Conservation (phyloP, 768 basidiomycete genomes). For the Gelatoporia subvermispora region DNA sequence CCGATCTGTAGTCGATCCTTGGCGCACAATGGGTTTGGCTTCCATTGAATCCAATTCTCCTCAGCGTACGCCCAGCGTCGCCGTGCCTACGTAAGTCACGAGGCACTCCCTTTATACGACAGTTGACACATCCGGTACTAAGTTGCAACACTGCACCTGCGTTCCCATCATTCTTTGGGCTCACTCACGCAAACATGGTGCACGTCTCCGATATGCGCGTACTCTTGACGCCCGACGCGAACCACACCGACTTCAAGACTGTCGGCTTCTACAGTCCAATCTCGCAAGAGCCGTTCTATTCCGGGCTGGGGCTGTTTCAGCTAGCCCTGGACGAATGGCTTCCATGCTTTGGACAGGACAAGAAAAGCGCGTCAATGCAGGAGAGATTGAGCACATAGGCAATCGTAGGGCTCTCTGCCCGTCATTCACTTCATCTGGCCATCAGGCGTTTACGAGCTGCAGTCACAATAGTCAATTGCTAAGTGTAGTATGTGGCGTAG, state of each 20-base stretch:
- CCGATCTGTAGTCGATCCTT: conserved; percentile 39
- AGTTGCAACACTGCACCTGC: conserved; percentile 36
- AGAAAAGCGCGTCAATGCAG: background rate
- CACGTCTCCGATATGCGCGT: conserved; percentile 48
- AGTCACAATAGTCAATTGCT: too few species aligned
- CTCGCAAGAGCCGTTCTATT: conserved; percentile 40
- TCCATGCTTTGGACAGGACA: conserved; percentile 31
- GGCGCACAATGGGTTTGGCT: conserved; percentile 47
- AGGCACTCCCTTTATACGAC: background rate
- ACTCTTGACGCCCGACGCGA: conserved; percentile 40
- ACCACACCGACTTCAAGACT: conserved; percentile 43
- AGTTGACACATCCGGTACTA: background rate
- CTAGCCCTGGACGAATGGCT: conserved; percentile 45
- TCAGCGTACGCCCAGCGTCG: conserved; percentile 31
- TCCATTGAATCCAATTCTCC: conserved; percentile 45
- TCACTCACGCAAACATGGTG: conserved; percentile 43
- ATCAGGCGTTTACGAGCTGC: too few species aligned
- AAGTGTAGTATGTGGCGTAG: too few species aligned
- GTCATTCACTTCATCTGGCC: too few species aligned
- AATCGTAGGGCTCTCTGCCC: too few species aligned
- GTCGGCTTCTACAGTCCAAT: conserved; percentile 48
- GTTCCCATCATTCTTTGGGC: conserved; percentile 37
- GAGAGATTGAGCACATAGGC: too few species aligned
- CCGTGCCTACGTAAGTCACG: conserved; percentile 33
- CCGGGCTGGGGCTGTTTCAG: conserved; percentile 42